Evolutionary conservation across 2,329 filamentous ascomycete genomes (phyloP).

Genomic region (Colletotrichum melonis): DNA sequence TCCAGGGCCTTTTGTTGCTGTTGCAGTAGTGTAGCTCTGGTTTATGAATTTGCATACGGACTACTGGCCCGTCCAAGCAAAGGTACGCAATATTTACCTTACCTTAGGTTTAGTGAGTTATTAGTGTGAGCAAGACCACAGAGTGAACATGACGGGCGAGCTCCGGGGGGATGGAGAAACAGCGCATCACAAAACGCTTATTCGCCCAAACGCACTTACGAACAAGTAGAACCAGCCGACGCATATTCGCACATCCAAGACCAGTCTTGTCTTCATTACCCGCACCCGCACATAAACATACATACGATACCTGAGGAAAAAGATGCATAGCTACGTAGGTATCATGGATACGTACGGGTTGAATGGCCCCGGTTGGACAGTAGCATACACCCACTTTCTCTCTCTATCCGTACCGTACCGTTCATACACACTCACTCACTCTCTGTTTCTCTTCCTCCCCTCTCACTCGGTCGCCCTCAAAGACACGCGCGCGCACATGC

Average conservation of each 20-base stretch:
- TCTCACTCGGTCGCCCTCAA: not conserved
- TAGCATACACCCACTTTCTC: not conserved
- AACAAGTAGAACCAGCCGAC: not conserved
- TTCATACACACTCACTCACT: not conserved
- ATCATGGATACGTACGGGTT: constrained; percentile 22
- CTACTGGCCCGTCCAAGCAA: not conserved
- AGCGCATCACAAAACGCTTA: not conserved
- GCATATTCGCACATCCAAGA: not conserved
- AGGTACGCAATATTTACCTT: not conserved
- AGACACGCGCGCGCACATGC: not conserved
- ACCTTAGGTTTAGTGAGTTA: not conserved
- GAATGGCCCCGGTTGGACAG: constrained; percentile 20
- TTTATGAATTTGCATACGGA: constrained; percentile 30
- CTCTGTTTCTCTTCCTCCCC: not conserved
- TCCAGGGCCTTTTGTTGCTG: constrained; percentile 11
- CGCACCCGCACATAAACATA: not conserved
- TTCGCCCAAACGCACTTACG: not conserved
- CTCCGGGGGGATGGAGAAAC: constrained; percentile 1
- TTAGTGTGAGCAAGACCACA: not conserved
- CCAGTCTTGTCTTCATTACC: not conserved
- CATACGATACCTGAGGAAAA: not conserved
- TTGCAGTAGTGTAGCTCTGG: constrained; percentile 16
- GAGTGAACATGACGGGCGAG: not conserved
- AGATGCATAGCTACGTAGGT: constrained; percentile 5
- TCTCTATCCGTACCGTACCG: not conserved